A percentile compares a stretch with the other conserved stretches of the same genome.
Evolutionary conservation across 2,329 filamentous ascomycete species (phyloP).

Genomic region (Paracoccidioides brasiliensis): DNA sequence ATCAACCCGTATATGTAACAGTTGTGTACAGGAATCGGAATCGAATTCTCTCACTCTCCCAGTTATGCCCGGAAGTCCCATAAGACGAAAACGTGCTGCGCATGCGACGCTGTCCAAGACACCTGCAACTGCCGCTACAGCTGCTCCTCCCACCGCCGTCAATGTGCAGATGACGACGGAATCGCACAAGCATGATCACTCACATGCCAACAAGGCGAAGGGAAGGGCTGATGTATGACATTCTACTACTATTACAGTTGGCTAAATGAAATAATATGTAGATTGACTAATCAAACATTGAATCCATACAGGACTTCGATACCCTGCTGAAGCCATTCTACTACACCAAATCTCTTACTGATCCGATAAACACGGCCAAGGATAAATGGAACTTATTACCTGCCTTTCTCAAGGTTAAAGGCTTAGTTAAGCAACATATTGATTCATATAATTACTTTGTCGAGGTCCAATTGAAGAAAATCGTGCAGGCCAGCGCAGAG

Average conservation of each 20-base stretch:
- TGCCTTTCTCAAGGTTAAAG: conserved; percentile 96
- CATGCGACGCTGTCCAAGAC: background rate
- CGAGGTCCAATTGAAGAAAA: conserved; percentile 92
- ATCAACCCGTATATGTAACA: conserved; percentile 8
- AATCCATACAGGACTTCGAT: conserved; percentile 37
- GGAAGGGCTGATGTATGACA: background rate
- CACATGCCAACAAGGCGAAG: background rate
- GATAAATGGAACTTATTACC: conserved; percentile 97
- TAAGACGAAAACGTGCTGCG: conserved; percentile 5
- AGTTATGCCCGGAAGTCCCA: conserved; percentile 4
- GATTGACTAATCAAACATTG: background rate
- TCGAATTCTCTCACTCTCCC: background rate
- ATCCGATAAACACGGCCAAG: conserved; percentile 54
- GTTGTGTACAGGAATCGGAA: background rate
- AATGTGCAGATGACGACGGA: background rate
- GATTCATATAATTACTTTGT: conserved; percentile 99
- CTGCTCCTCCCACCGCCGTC: background rate
- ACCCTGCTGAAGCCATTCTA: conserved; percentile 57
- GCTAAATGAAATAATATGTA: background rate
- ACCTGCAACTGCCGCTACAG: background rate
- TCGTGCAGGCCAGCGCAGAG: conserved; percentile 77
- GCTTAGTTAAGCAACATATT: conserved; percentile 91
- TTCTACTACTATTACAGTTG: background rate
- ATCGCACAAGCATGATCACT: background rate
- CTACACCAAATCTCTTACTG: conserved; percentile 52